Percentiles rank a stretch among this genome's conserved stretches.
Evolutionary conservation across 257 asterid species (phyloP).

Genomic region (Euphrasia confusa): DNA sequence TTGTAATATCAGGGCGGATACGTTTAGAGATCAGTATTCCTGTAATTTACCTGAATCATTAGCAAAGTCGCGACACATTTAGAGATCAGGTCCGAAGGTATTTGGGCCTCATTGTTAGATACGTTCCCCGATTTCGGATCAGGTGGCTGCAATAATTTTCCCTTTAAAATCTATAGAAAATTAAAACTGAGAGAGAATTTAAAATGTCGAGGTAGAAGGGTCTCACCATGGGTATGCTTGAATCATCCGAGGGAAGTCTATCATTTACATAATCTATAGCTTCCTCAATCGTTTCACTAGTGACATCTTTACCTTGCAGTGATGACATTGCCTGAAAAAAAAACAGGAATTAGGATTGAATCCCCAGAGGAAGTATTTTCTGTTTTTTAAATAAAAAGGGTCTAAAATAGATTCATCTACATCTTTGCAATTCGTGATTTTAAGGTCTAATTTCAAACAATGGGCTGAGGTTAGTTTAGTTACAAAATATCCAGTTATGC

Average conservation of each 20-base stretch:
- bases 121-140: constrained; percentile 32
- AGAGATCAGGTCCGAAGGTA: constrained; percentile 63
- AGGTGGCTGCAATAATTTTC: constrained; percentile 36
- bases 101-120: constrained; percentile 41
- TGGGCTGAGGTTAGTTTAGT: too few relatives aligned
- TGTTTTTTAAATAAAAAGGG: not conserved
- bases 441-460: too few relatives aligned
- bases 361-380: not conserved
- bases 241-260: constrained; percentile 36
- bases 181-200: not conserved
- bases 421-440: too few relatives aligned
- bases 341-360: not conserved
- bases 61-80: constrained; percentile 73
- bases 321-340: constrained; percentile 63
- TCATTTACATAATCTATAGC: constrained; percentile 45
- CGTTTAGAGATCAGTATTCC: too few relatives aligned
- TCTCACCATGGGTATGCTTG: constrained; percentile 35
- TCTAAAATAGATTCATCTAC: not conserved
- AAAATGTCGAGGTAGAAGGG: constrained; percentile 19
- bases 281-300: constrained; percentile 59
- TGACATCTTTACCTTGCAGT: constrained; percentile 45
- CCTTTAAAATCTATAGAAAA: constrained; percentile 2
- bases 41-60: constrained; percentile 53
- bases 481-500: too few relatives aligned
- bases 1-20: too few relatives aligned